Conservation (phyloP, 2,329 filamentous ascomycete genomes). For the Phaeophleospora eucalypticola region DNA sequence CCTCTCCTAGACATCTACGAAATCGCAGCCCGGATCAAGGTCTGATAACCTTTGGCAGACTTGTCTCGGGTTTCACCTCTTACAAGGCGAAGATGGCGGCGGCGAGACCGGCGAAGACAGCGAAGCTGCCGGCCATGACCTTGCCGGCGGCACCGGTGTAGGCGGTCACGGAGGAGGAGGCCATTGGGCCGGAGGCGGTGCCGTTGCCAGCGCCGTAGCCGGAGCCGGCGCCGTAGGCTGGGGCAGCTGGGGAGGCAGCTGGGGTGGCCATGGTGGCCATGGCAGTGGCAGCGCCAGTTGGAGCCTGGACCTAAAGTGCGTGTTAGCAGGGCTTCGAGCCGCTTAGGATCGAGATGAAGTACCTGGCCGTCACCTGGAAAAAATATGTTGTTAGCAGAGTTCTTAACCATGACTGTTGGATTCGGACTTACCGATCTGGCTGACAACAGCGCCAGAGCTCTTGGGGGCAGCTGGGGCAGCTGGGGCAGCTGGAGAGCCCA, state of each 20-base stretch:
- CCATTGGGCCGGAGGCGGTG: constrained; percentile 1
- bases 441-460: constrained; percentile 1
- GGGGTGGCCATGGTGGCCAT: no score
- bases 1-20: no score
- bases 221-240: not conserved
- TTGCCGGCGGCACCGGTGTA: constrained; percentile 10
- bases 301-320: no score
- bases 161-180: constrained; percentile 2
- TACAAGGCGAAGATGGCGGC: constrained; percentile 7
- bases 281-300: no score
- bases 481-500: not conserved
- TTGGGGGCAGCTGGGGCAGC: no score
- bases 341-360: no score
- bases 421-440: not conserved
- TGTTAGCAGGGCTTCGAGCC: no score
- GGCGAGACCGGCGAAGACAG: constrained; percentile 4
- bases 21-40: no score
- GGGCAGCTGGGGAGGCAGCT: not conserved
- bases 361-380: not conserved
- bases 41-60: no score
- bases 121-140: constrained; percentile 3
- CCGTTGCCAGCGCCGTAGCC: constrained; percentile 2
- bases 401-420: not conserved
- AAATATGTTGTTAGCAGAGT: not conserved
- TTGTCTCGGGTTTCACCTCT: not conserved